These are phyloP conservation scores for Periglandula ipomoeae DNA, from an alignment of 2,329 filamentous ascomycete species.

Conservation along the genomic window DNA sequence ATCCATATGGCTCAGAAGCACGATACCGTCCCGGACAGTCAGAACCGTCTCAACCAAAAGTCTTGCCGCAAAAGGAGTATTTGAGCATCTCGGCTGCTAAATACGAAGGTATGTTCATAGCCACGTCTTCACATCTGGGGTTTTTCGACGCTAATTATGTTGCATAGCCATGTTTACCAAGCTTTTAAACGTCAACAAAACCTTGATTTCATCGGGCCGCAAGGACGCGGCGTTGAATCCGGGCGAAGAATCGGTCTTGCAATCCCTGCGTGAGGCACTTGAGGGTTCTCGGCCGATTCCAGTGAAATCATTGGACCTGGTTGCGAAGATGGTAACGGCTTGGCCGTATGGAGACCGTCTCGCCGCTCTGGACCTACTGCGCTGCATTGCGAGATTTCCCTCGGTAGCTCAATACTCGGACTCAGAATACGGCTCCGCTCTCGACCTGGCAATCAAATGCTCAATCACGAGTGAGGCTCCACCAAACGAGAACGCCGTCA, in stretches of 20 bases:
- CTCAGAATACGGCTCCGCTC: conserved; percentile 44
- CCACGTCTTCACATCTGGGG: no score
- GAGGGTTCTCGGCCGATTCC: conserved; percentile 45
- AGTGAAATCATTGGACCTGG: conserved; percentile 47
- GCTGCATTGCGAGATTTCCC: conserved; percentile 66
- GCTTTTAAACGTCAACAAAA: conserved; percentile 63
- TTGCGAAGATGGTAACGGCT: conserved; percentile 61
- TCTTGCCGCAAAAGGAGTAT: conserved; percentile 72
- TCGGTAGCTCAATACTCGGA: conserved; percentile 53
- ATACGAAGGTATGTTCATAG: conserved; percentile 36
- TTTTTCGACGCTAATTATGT: not conserved
- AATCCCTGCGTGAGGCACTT: conserved; percentile 52
- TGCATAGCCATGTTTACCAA: conserved; percentile 61
- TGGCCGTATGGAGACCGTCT: conserved; percentile 80
- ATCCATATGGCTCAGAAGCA: conserved; percentile 71
- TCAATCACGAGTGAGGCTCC: conserved; percentile 39
- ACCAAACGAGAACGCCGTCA: conserved; percentile 68
- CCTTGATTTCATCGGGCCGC: conserved; percentile 59
- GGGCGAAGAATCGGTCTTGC: conserved; percentile 55
- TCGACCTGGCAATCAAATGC: conserved; percentile 42
- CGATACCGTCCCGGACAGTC: conserved; percentile 62
- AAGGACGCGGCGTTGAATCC: conserved; percentile 70
- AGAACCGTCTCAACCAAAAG: conserved; percentile 39
- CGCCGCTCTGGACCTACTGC: conserved; percentile 76
- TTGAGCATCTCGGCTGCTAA: conserved; percentile 70